Conservation (phyloP, 2,329 filamentous ascomycete genomes). For the Coniosporium tulheliwenetii region DNA sequence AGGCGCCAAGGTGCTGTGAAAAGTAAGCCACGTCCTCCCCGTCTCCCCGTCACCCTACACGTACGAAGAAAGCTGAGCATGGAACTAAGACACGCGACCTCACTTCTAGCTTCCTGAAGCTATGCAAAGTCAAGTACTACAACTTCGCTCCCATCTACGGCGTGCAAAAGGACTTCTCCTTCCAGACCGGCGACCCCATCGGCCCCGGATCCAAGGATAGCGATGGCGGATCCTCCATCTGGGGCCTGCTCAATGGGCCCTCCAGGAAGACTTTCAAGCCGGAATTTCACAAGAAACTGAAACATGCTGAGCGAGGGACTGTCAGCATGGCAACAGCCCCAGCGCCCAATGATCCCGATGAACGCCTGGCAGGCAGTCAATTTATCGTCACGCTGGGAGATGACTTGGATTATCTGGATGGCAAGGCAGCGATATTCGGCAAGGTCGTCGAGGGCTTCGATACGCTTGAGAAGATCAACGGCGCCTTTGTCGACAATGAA, state of each 20-base stretch:
- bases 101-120: conserved; percentile 71
- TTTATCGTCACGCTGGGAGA: conserved; percentile 88
- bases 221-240: conserved; percentile 87
- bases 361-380: conserved; percentile 72
- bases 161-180: conserved; percentile 88
- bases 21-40: conserved; percentile 48
- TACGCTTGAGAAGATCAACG: conserved; percentile 82
- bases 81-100: conserved; percentile 32
- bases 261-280: conserved; percentile 65
- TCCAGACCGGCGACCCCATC: conserved; percentile 88
- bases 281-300: conserved; percentile 74
- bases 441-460: conserved; percentile 95
- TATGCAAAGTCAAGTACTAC: conserved; percentile 98
- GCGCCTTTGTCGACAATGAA: conserved; percentile 66
- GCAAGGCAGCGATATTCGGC: conserved; percentile 87
- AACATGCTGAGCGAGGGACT: conserved; percentile 76
- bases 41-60: conserved; percentile 5
- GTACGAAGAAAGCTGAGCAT: conserved; percentile 36
- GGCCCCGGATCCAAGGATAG: conserved; percentile 72
- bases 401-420: conserved; percentile 78
- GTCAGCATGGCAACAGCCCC: conserved; percentile 96
- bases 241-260: conserved; percentile 58
- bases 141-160: conserved; percentile 90
- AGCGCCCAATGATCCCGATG: conserved; percentile 59
- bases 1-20: conserved; percentile 82